A percentile compares a stretch with the other conserved stretches of the same genome.
Conservation (phyloP, 2,329 filamentous ascomycete species). For the Fusarium metavorans region DNA sequence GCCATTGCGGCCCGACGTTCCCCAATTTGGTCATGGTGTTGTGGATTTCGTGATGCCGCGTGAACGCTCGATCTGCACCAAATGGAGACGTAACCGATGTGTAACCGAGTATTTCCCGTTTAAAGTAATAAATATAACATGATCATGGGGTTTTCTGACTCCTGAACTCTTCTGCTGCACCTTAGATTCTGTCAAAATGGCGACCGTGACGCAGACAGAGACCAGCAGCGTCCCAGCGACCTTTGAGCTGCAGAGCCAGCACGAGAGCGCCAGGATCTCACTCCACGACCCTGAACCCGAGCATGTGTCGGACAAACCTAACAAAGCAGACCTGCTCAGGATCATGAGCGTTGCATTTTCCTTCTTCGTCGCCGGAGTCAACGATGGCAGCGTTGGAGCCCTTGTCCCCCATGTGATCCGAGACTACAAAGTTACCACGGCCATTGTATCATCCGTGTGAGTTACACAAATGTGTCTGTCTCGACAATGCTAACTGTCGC, state of each 20-base stretch:
- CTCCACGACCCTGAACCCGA: not conserved
- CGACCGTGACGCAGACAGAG: constrained; percentile 21
- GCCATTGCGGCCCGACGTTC: not conserved
- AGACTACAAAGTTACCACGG: constrained; percentile 66
- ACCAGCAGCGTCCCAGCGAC: not conserved
- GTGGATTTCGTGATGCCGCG: not conserved
- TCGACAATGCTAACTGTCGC: not conserved
- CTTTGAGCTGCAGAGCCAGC: constrained; percentile 4
- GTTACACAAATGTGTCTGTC: constrained; percentile 2
- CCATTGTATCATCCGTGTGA: constrained; percentile 63
- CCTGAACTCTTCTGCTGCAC: not conserved
- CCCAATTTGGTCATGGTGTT: not conserved
- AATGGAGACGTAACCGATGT: not conserved
- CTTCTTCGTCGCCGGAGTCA: constrained; percentile 74
- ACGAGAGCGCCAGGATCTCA: not conserved
- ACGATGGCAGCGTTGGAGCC: constrained; percentile 73
- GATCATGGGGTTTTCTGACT: not conserved
- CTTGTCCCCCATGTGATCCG: constrained; percentile 72
- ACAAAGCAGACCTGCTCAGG: constrained; percentile 52
- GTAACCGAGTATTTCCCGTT: constrained; percentile 12
- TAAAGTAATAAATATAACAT: constrained; percentile 15
- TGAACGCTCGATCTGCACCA: not conserved
- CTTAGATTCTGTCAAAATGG: not conserved
- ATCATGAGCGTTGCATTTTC: constrained; percentile 68
- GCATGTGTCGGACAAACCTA: not conserved